Conservation (phyloP, 2,329 filamentous ascomycete genomes). For the Venturia effusa region DNA sequence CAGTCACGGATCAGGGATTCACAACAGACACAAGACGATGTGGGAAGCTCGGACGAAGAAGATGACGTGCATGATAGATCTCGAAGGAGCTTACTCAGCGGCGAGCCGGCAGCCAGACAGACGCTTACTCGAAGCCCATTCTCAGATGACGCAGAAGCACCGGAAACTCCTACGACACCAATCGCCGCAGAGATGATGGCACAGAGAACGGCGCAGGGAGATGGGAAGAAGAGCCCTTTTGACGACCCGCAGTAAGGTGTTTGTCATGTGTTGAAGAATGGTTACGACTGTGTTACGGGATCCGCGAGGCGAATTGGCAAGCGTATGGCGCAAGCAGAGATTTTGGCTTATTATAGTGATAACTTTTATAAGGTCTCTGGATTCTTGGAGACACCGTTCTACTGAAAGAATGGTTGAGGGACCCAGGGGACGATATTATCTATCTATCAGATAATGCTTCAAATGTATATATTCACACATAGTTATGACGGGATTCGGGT, state of each 20-base stretch:
- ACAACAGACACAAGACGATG: slow-evolving; percentile 12
- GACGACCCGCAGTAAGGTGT: slow-evolving; percentile 3
- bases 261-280: background rate
- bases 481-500: background rate
- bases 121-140: slow-evolving; percentile 22
- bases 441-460: background rate
- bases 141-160: slow-evolving; percentile 18
- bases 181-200: slow-evolving; percentile 9
- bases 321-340: background rate
- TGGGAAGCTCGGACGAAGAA: slow-evolving; percentile 18
- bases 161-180: slow-evolving; percentile 16
- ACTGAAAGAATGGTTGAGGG: background rate
- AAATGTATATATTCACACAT: slow-evolving; percentile 1
- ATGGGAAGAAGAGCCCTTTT: slow-evolving; percentile 7
- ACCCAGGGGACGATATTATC: background rate
- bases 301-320: background rate
- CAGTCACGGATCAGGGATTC: slow-evolving; percentile 18
- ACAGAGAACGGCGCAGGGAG: background rate
- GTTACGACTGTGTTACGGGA: background rate
- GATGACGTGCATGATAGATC: slow-evolving; percentile 22
- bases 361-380: background rate
- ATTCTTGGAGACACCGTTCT: background rate
- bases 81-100: slow-evolving; percentile 17
- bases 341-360: background rate
- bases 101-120: slow-evolving; percentile 6